These are phyloP conservation scores for Lactifluus hygrophoroides DNA, from an alignment of 768 basidiomycete species.

Conservation along the genomic window DNA sequence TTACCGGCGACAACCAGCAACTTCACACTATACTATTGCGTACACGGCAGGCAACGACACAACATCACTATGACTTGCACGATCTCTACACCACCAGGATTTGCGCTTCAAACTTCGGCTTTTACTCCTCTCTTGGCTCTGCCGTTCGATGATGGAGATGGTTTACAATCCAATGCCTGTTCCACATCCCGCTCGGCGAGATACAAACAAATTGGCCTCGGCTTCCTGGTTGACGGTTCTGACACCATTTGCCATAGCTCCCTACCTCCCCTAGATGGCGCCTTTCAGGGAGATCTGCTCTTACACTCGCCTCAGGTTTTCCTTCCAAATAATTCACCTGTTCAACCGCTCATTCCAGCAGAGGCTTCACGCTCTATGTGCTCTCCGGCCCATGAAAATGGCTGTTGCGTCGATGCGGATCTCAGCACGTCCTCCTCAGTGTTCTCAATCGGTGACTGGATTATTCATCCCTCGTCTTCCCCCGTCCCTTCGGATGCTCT, in stretches of 20 bases:
- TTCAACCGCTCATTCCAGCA: neutral
- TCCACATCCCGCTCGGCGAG: neutral
- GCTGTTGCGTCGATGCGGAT: neutral
- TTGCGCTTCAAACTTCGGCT: neutral
- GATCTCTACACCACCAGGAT: conserved; percentile 5
- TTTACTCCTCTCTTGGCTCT: neutral
- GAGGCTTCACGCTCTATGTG: neutral
- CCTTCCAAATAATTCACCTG: neutral
- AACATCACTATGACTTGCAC: conserved; percentile 4
- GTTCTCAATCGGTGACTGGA: conserved; percentile 17
- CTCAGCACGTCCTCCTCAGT: conserved; percentile 6
- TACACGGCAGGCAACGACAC: neutral
- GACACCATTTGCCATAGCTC: neutral
- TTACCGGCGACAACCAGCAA: neutral
- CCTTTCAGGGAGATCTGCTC: neutral
- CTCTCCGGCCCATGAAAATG: neutral
- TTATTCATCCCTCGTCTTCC: conserved; percentile 6
- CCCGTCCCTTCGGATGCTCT: neutral
- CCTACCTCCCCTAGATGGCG: neutral
- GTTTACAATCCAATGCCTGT: conserved; percentile 15
- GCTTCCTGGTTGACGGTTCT: conserved; percentile 7
- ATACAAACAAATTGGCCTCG: conserved; percentile 14
- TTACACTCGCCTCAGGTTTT: neutral
- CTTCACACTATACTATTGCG: neutral
- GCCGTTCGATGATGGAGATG: neutral